Conservation (phyloP, 2,329 filamentous ascomycete species). For the Sporothrix variecibatus region DNA sequence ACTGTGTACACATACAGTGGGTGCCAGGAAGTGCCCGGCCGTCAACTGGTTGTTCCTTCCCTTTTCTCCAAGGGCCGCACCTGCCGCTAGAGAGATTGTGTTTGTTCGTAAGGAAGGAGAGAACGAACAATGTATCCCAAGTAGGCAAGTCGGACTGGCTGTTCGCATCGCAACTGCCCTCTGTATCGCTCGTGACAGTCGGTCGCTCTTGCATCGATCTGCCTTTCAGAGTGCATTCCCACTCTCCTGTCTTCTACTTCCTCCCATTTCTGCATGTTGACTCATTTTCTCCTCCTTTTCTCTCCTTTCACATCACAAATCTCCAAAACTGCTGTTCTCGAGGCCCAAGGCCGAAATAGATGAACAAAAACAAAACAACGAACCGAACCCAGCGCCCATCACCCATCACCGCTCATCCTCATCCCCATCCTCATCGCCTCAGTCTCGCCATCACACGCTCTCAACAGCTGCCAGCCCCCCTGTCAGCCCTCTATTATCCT, state of each 20-base stretch:
- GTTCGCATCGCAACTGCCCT: constrained; percentile 3
- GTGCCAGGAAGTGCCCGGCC: background rate
- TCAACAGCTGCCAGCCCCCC: constrained; percentile 1
- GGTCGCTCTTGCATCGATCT: background rate
- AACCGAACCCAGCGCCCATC: background rate
- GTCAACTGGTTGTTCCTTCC: constrained; percentile 14
- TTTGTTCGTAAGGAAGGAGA: background rate
- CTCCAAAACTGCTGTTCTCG: constrained; percentile 5
- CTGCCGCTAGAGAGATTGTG: background rate
- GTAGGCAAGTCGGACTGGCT: constrained; percentile 20
- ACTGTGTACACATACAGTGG: background rate
- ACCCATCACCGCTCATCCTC: background rate
- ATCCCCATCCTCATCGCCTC: background rate
- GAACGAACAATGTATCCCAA: constrained; percentile 10
- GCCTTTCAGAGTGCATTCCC: background rate
- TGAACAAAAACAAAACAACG: background rate
- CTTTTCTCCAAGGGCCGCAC: background rate
- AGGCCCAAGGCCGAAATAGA: constrained; percentile 5
- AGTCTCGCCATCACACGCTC: background rate
- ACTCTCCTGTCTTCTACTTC: background rate
- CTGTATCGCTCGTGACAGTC: background rate
- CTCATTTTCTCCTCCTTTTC: background rate
- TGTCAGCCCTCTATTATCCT: constrained; percentile 21
- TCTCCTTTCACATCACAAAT: background rate
- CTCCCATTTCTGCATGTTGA: background rate